Evolutionary conservation across 2,329 filamentous ascomycete genomes (phyloP).

Genomic region (Sphaerulina populicola): DNA sequence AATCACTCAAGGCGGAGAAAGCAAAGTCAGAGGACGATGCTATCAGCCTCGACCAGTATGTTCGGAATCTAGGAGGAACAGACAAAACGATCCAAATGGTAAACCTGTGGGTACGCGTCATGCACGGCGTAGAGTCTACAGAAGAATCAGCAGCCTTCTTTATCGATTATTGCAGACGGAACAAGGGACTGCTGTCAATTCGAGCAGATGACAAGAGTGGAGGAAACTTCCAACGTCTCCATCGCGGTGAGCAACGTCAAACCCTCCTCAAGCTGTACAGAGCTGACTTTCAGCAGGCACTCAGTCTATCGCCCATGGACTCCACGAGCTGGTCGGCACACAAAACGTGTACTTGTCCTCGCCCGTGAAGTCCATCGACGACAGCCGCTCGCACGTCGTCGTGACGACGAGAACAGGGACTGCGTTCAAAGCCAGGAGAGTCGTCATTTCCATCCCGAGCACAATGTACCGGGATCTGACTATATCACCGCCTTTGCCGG

Average conservation of each 20-base stretch:
- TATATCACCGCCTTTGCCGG: slow-evolving; percentile 2
- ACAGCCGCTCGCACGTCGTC: neutral
- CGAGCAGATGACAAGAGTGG: slow-evolving; percentile 46
- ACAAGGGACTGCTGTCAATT: slow-evolving; percentile 45
- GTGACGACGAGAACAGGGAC: neutral
- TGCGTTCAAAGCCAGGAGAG: neutral
- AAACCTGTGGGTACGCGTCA: slow-evolving; percentile 42
- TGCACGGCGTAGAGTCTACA: slow-evolving; percentile 43
- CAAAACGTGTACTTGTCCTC: slow-evolving; percentile 3
- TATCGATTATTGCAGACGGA: slow-evolving; percentile 48
- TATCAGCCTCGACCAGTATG: slow-evolving; percentile 35
- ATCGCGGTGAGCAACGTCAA: neutral
- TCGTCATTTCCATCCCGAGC: slow-evolving; percentile 4
- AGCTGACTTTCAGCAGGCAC: neutral
- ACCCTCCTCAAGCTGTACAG: too few relatives aligned
- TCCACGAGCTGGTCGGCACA: slow-evolving; percentile 3
- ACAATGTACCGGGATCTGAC: slow-evolving; percentile 3
- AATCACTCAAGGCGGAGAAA: slow-evolving; percentile 31
- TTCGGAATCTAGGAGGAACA: slow-evolving; percentile 28
- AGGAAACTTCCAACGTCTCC: slow-evolving; percentile 26
- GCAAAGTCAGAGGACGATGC: slow-evolving; percentile 28
- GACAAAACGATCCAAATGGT: slow-evolving; percentile 33
- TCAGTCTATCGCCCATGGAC: neutral
- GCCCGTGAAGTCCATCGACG: neutral
- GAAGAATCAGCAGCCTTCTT: slow-evolving; percentile 48